phyloP scores from a whole-genome alignment of 176 grass and related monocot species.

The Ananas comosus region DNA sequence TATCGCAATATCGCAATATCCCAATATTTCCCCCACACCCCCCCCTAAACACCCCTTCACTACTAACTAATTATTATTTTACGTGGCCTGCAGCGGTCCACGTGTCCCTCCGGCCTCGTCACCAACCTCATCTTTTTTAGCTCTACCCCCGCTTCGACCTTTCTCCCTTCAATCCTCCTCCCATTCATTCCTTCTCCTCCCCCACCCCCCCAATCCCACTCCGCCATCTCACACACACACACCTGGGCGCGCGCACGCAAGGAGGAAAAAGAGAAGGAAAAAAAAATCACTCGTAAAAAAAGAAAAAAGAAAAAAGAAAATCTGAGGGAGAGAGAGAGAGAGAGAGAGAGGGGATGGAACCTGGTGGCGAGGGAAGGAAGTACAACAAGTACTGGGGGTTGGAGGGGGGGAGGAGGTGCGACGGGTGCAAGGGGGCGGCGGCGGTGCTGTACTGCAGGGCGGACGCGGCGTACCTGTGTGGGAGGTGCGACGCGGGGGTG shows the following conservation, averaged over 20 bases:
- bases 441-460: slow-evolving; percentile 36
- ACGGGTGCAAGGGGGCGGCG: slow-evolving; percentile 30
- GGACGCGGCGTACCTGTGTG: slow-evolving; percentile 44
- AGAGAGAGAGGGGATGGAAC: neutral
- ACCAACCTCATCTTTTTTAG: slow-evolving; percentile 24
- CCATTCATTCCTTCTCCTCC: neutral
- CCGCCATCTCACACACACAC: slow-evolving; percentile 1
- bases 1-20: neutral
- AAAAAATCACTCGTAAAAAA: no score
- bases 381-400: neutral
- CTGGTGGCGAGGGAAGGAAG: neutral
- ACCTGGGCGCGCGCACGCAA: neutral
- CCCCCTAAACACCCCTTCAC: slow-evolving; percentile 23
- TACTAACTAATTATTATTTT: slow-evolving; percentile 1
- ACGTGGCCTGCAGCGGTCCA: slow-evolving; percentile 24
- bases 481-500: slow-evolving; percentile 39
- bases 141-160: neutral
- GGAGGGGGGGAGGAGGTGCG: slow-evolving; percentile 17
- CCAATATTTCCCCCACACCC: slow-evolving; percentile 14
- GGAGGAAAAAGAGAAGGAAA: no score
- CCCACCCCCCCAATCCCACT: neutral
- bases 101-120: slow-evolving; percentile 20
- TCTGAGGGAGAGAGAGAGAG: neutral
- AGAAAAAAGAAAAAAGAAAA: neutral
- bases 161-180: slow-evolving; percentile 24